Conservation (phyloP, 2,329 filamentous ascomycete species). For the Colletotrichum agaves region DNA sequence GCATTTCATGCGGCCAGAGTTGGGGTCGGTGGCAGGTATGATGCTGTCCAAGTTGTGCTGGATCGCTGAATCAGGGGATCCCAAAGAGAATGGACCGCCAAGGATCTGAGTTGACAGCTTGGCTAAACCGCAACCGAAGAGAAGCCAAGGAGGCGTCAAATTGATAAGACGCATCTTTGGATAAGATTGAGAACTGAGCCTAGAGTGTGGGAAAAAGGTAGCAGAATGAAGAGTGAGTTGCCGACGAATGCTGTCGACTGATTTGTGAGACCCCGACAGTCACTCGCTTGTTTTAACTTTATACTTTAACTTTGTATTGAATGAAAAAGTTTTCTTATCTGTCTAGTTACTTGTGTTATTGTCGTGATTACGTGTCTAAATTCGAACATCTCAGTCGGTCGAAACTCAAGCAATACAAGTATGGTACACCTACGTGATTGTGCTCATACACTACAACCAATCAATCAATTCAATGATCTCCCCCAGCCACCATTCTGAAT, state of each 20-base stretch:
- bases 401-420: background rate
- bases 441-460: background rate
- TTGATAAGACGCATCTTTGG: constrained; percentile 1
- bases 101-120: background rate
- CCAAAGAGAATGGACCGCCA: background rate
- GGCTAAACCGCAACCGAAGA: background rate
- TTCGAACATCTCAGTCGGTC: background rate
- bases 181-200: background rate
- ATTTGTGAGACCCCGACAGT: background rate
- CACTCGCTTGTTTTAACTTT: background rate
- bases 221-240: background rate
- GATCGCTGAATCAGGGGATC: background rate
- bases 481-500: background rate
- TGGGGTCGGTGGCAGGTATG: constrained; percentile 1
- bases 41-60: constrained; percentile 9
- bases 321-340: background rate
- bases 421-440: background rate
- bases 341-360: background rate
- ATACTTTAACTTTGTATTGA: too few species aligned
- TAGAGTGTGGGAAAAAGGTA: background rate
- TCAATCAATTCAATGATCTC: background rate
- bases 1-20: constrained; percentile 1
- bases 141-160: constrained; percentile 2
- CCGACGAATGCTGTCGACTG: background rate
- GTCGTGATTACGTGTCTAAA: background rate